Base-by-base conservation (phyloP, 2,329 filamentous ascomycete species). In the Aspergillus novofumigatus region DNA sequence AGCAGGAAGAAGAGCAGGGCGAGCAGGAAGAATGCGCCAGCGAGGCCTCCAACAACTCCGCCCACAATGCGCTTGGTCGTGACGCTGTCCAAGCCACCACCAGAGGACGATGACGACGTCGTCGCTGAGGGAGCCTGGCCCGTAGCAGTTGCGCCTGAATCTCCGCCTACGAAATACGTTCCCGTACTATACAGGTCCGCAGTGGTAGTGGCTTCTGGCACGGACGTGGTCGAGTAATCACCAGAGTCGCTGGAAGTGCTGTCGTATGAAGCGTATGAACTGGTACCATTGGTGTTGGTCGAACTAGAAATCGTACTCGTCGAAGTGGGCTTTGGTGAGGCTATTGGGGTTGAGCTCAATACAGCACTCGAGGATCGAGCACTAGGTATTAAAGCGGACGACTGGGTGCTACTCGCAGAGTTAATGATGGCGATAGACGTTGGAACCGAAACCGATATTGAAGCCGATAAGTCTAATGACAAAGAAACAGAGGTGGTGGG, bases 31-130 rank as follows among this genome's bases (percentile, higher is more conserved):
- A 82, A 71, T 11, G 83, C 80, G 35, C 83, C 85, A 35, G 83
- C 83, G 51, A 86, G 77, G 49, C 84, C 84, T 17, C 85, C 85
- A 26, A 87, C 77, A n/a, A 87, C 82, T 49, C 83, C 84, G 7
- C 85, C 85, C 21, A 86, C 83, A 3, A 87, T 80, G 17, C 80
- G 79, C 25, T 81, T 83, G 48, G 76, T 70, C 32, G 67, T 66
- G 47, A 69, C 65, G 29, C 59, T 65, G 21, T 64, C 47, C 8
- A 59, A 57, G 21, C 58, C 60, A 3, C 65, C 61, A n/a, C 54
- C 57, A 5, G 59, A 61, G 1, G 55, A 59, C n/a, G 54, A 35
- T 32, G 58, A 50, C 9, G 58, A 50, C 9, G 41, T 44, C 4
- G 55, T 58, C 9, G 59, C 29, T 29, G 58, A 51, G 25, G 54